A percentile compares a stretch with the other conserved stretches of the same genome.
Conservation (phyloP, 495 filamentous ascomycete genomes). For the Oidiodendron maius region DNA sequence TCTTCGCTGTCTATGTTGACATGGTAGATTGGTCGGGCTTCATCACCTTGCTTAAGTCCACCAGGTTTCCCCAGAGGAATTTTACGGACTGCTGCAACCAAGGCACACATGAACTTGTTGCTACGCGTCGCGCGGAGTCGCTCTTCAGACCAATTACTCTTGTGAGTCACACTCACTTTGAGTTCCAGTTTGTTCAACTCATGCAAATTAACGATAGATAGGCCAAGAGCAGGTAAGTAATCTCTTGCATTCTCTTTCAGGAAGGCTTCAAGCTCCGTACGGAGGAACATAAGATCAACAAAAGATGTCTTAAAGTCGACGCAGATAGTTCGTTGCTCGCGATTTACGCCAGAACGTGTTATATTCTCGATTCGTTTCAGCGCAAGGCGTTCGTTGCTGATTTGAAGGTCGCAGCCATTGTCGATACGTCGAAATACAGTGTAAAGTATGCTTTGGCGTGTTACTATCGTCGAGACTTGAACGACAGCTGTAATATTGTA, state of each 20-base stretch:
- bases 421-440: constrained; percentile 66
- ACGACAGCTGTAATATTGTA: too few relatives aligned
- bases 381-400: constrained; percentile 72
- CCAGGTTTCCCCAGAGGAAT: constrained; percentile 65
- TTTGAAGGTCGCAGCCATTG: constrained; percentile 62
- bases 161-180: constrained; percentile 60
- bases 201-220: constrained; percentile 60
- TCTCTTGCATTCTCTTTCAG: constrained; percentile 69
- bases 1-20: constrained; percentile 51
- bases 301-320: constrained; percentile 66
- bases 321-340: constrained; percentile 59
- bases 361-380: constrained; percentile 73
- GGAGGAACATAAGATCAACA: constrained; percentile 62
- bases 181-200: constrained; percentile 71
- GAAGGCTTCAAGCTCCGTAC: constrained; percentile 60
- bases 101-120: constrained; percentile 77
- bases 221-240: constrained; percentile 59
- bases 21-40: constrained; percentile 50
- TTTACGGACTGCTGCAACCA: constrained; percentile 63
- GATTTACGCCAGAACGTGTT: constrained; percentile 65
- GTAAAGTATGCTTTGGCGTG: constrained; percentile 74
- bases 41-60: constrained; percentile 45
- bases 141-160: constrained; percentile 75
- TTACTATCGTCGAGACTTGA: constrained; percentile 22
- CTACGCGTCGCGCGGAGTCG: constrained; percentile 60